Base-by-base conservation (phyloP, 1,139 yeast species). In the Zygoascus hellenicus region DNA sequence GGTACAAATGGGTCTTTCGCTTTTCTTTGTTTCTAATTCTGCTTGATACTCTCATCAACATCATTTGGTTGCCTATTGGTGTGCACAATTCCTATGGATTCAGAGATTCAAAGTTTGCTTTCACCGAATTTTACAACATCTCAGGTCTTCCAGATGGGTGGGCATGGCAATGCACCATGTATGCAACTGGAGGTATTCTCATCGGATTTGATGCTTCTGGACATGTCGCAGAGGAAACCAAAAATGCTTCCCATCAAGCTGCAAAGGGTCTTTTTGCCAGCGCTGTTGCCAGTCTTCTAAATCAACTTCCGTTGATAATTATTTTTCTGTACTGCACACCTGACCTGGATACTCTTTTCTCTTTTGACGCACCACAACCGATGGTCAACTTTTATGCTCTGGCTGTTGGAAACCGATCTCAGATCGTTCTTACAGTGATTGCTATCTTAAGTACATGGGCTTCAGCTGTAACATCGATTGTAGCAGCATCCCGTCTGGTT, bases 151-250 rank as follows among this genome's bases (percentile, higher is more conserved):
- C 58, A 16, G 47, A 54, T 34, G 52, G 52, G 9, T 56, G 60
- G 60, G 52, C 55, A 10, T 59, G 63, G 63, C 53, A 55, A 49
- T 51, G 59, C 33, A 48, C 56, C 19, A 54, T 56, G 49, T 58
- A 57, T 39, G 55, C 62, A 9, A 54, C 61, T 34, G 58, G 54
- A 3, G 62, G 62, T 9, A 52, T 57, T 13, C 51, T 57, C 26
- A 53, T 59, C 40, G 80, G 83, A 0, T 80, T 79, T 58, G 87
- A 81, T 60, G 77, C 83, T 6, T 77, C 81, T 56, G 79, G 80
- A 42, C 87, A 81, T 62, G 76, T 80, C 72, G 73, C 81, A 22
- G 87, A 81, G 62, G 87, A 81, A 60, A 81, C 82, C 30, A 69
- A 68, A 40, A 71, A 76, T 57, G 83, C 86, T 10, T 68, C 77